phyloP scores from a whole-genome alignment of 139 green algal genomes.

The Chlorella ohadii region DNA sequence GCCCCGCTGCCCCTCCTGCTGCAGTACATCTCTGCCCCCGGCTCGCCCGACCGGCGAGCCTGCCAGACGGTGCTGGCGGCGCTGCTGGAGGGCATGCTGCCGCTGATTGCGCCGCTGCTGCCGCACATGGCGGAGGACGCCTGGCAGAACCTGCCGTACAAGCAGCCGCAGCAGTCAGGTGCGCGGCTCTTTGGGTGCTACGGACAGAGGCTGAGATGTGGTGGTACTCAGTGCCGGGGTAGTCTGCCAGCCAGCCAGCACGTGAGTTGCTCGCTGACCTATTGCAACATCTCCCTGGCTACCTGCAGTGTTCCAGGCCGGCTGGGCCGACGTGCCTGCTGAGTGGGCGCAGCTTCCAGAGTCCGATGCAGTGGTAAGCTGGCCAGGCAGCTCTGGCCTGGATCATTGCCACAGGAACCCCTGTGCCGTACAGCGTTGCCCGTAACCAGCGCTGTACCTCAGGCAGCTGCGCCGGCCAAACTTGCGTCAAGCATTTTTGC shows the following conservation, averaged over 20 bases:
- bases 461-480: no score
- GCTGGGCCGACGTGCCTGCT: constrained; percentile 57
- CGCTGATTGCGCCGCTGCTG: constrained; percentile 80
- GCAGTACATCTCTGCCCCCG: constrained; percentile 73
- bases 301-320: constrained; percentile 81
- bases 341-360: constrained; percentile 58
- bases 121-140: constrained; percentile 98
- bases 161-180: constrained; percentile 11
- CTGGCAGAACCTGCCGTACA: constrained; percentile 81
- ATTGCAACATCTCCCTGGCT: constrained; percentile 11
- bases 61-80: constrained; percentile 90
- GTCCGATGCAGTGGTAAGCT: constrained; percentile 35
- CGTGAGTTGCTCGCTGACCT: no score
- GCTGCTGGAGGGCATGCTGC: constrained; percentile 72
- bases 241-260: no score
- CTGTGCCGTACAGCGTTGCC: no score
- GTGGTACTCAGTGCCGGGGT: no score
- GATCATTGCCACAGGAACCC: no score
- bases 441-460: no score
- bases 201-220: no score
- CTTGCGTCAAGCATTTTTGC: no score
- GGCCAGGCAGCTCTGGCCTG: no score
- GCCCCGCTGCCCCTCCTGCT: no score
- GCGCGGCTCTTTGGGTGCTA: no score
- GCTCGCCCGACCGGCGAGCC: constrained; percentile 66